These are phyloP conservation scores for Volvox reticuliferus DNA, from an alignment of 139 green algal species.

Conservation along the genomic window DNA sequence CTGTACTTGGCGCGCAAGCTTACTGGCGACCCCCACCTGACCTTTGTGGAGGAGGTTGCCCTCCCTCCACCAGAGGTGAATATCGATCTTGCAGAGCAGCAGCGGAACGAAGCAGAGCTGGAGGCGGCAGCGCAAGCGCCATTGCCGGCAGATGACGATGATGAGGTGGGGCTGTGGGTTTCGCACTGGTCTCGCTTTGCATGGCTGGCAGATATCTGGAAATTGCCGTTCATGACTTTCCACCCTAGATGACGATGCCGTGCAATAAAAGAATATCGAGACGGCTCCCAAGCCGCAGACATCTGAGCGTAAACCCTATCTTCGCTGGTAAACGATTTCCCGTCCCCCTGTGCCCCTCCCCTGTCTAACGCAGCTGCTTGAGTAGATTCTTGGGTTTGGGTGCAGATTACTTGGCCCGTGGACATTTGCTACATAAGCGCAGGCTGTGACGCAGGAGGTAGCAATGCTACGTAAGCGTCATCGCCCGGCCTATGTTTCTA, in stretches of 20 bases:
- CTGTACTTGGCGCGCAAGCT: slow-evolving; percentile 99
- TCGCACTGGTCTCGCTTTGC: no score
- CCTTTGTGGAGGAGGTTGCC: slow-evolving; percentile 96
- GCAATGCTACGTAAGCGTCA: neutral
- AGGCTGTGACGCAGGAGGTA: slow-evolving; percentile 9
- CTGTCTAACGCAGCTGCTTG: neutral
- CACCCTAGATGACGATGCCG: no score
- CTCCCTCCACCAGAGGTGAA: slow-evolving; percentile 96
- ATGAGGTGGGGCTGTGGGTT: slow-evolving; percentile 66
- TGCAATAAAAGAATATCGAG: no score
- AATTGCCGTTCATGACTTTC: no score
- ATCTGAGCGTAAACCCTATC: no score
- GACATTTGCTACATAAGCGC: neutral
- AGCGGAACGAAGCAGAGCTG: slow-evolving; percentile 79
- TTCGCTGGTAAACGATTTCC: no score
- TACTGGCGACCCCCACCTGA: slow-evolving; percentile 93
- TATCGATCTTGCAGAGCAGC: slow-evolving; percentile 92
- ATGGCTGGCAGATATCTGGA: no score
- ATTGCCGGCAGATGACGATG: slow-evolving; percentile 79
- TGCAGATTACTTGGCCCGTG: neutral
- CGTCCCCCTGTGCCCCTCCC: no score
- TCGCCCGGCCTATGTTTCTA: neutral
- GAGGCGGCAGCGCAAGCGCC: slow-evolving; percentile 67
- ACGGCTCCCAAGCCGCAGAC: no score
- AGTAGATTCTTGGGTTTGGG: slow-evolving; percentile 1